Base-by-base conservation (phyloP, 345 rosid genomes). In the Gossypium ekmanianum region DNA sequence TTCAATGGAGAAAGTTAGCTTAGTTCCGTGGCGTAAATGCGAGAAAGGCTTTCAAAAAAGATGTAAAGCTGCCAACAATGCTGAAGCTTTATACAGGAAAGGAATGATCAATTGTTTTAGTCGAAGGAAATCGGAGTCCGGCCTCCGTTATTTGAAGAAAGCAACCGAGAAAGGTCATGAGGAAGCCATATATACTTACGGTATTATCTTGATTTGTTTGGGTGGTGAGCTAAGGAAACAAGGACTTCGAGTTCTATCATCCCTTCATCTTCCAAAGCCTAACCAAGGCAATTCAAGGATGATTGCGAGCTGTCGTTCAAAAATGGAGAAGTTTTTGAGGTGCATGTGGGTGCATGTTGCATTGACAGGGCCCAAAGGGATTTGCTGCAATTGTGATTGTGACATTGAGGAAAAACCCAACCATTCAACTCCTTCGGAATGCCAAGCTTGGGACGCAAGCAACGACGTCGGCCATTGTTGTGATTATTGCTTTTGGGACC, bases 391-490 rank as follows among this genome's bases (percentile, higher is more conserved):
- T 20, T 66, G 70, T 66, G 17, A 20, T 18, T 10, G 9, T 4
- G 52, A n/a, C n/a, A 3, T 34, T 17, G 1, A 11, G 12, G 2
- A 11, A 17, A 63, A 6, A 16, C 67, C 12, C 47, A 66, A 47
- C 56, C 2, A 11, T 12, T 44, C 3, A 29, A 44, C 16, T 43
- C 2, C 16, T 4, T 11, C 8, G 50, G 34, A 45, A 66, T n/a
- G n/a, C 1, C n/a, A 20, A 11, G 3, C 57, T 24, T 68, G 72
- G 72, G 72, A 68, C 48, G 72, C 72, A 47, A 47, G 39, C 41
- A 47, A 67, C 34, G 7, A 12, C 3, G 12, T 12, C 29, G 18
- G 52, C 20, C 72, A 26, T 7, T 22, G 22, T 9, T 50, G 58
- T 24, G 41, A 50, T 16, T 27, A 14, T 9, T 50, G 59, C 4